Evolutionary conservation across 208 protist genomes (phyloP).

Genomic region (Naegleria gruberi): DNA sequence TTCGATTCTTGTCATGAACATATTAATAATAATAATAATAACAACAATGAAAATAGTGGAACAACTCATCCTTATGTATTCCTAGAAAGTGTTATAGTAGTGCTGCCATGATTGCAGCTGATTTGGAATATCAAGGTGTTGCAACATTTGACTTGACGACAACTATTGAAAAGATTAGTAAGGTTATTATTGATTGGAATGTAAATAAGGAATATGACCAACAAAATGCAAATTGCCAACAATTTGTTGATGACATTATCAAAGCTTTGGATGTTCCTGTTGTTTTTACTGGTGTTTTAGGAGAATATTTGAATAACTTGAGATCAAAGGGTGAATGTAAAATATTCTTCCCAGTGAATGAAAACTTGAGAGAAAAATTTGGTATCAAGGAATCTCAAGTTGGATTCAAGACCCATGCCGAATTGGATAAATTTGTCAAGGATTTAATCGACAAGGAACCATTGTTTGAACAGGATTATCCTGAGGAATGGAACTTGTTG

Average conservation of each 20-base stretch:
- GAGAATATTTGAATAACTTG: neutral
- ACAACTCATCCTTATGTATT: conserved; percentile 11
- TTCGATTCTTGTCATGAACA: too few species aligned
- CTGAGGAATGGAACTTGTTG: neutral
- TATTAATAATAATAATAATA: too few species aligned
- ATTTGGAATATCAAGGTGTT: neutral
- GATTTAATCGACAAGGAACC: neutral
- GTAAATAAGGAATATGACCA: neutral
- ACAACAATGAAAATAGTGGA: neutral
- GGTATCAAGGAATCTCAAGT: neutral
- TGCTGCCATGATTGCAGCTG: conserved; percentile 14
- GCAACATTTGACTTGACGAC: neutral
- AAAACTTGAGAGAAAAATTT: neutral
- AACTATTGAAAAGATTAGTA: neutral
- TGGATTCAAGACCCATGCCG: neutral
- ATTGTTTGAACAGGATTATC: neutral
- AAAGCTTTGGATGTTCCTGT: neutral
- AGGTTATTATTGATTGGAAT: conserved; percentile 17
- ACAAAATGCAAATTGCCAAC: neutral
- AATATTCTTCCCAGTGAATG: neutral
- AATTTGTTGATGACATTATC: conserved; percentile 1
- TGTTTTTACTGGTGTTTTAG: neutral
- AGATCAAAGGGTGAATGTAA: neutral
- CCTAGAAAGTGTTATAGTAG: conserved; percentile 13
- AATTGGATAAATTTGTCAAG: conserved; percentile 10